Conservation (phyloP, 768 basidiomycete genomes). For the Boletus rex-veris region DNA sequence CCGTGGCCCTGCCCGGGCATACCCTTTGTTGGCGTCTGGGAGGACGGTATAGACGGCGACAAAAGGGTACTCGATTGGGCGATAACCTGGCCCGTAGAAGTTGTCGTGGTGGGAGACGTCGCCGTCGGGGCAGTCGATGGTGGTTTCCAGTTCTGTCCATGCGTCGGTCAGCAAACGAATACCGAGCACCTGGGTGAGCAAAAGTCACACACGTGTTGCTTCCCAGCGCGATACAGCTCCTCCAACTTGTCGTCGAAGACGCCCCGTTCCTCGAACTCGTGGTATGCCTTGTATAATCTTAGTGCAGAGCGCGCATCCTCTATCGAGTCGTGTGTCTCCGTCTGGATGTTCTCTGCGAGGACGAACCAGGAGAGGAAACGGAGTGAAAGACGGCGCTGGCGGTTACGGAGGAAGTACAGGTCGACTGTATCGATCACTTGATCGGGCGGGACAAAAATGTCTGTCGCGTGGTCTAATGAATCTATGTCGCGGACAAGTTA, state of each 20-base stretch:
- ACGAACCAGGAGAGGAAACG: conserved; percentile 94
- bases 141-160: conserved; percentile 54
- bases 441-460: conserved; percentile 92
- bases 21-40: neutral
- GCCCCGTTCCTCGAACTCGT: conserved; percentile 68
- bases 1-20: neutral
- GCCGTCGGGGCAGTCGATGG: conserved; percentile 9
- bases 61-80: conserved; percentile 1
- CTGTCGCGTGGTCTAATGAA: conserved; percentile 37
- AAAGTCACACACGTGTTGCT: conserved; percentile 57
- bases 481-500: neutral
- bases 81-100: neutral
- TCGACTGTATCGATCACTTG: conserved; percentile 98
- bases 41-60: conserved; percentile 2
- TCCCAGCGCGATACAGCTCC: conserved; percentile 74
- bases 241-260: conserved; percentile 87
- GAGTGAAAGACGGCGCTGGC: conserved; percentile 85
- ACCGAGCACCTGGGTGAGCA: neutral
- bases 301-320: conserved; percentile 91
- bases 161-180: neutral
- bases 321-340: conserved; percentile 95
- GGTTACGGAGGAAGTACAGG: conserved; percentile 79
- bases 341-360: conserved; percentile 89
- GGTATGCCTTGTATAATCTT: conserved; percentile 78
- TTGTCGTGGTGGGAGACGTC: neutral